Base-by-base conservation (phyloP, 202 grass and related monocot genomes). In the Zizania palustris region DNA sequence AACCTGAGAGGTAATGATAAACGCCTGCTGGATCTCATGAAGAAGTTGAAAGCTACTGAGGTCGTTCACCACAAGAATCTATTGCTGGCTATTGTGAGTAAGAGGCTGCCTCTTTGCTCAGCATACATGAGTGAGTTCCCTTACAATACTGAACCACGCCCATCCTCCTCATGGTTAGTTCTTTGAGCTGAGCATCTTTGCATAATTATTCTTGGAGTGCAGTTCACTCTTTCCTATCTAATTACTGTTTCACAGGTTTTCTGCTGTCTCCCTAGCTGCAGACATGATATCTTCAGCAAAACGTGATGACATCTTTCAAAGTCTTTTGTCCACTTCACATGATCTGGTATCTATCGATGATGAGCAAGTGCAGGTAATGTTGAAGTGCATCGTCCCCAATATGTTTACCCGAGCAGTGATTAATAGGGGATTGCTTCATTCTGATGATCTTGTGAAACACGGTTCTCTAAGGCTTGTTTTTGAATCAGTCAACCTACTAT, bases 351-450 rank as follows among this genome's bases (percentile, higher is more conserved):
- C 65, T 84, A 54, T 85, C 35, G 68, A 90, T 33, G 87, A 91
- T 79, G 87, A 90, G 57, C 76, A 89, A 64, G 78, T 87, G 45
- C 77, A 88, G 34, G 63, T 73, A 58, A 68, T 92, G 60, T 87
- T 97, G 85, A 97, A 88, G 64, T 93, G 86, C 79, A 93, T 92
- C 0, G 39, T 87, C 54, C 94, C 94, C 72, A 74, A 83, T 71
- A 76, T 81, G 39, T 97, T 86, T 54, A 90, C 82, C 77, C 86
- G 90, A 67, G 40, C 85, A 49, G 69, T 97, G 69, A 70, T 92
- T 82, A 97, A 91, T 73, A 97, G 92, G 82, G 94, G 94, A 39
- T 84, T 97, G 59, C 84, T 91, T 72, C 94, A 97, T 87, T 85
- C 88, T 80, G 82, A 93, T 85, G 54, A 86, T 84, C 88, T 93